A percentile compares a stretch with the other conserved stretches of the same genome.
phyloP scores from a whole-genome alignment of 768 basidiomycete species.

The Rhodosporidiobolus sp. region DNA sequence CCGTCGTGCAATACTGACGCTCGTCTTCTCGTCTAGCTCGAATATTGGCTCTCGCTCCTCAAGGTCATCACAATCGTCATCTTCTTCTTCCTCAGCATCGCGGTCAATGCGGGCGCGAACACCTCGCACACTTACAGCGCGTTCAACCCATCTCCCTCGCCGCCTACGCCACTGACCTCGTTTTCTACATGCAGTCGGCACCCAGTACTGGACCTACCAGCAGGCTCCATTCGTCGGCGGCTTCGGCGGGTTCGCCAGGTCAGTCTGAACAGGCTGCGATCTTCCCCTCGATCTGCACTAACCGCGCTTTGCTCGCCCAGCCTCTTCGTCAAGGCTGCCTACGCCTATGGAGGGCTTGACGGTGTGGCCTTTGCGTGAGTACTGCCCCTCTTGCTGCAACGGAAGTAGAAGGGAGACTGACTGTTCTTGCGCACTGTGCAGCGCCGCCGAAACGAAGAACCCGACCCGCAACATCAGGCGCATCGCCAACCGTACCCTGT shows the following conservation, averaged over 20 bases:
- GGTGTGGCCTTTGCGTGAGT: conserved; percentile 60
- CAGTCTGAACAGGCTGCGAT: too few species aligned
- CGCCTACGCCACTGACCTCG: conserved; percentile 24
- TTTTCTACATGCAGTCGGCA: conserved; percentile 43
- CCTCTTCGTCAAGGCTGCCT: conserved; percentile 57
- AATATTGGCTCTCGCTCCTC: neutral
- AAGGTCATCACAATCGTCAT: conserved; percentile 32
- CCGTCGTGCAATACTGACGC: neutral
- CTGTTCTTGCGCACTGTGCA: conserved; percentile 26
- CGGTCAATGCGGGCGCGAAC: conserved; percentile 58
- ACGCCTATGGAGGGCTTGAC: conserved; percentile 75
- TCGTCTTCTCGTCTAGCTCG: too few species aligned
- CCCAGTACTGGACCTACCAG: conserved; percentile 11
- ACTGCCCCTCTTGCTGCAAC: neutral
- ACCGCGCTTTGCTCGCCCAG: too few species aligned
- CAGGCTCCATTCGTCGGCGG: conserved; percentile 64
- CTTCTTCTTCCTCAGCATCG: conserved; percentile 54
- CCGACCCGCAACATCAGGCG: conserved; percentile 73
- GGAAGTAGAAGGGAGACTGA: too few species aligned
- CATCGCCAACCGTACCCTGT: conserved; percentile 57
- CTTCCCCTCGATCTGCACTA: too few species aligned
- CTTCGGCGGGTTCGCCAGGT: too few species aligned
- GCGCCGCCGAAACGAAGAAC: conserved; percentile 70
- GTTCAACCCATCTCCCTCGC: neutral
- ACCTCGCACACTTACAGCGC: neutral